Percentiles rank a stretch among this genome's conserved stretches.
phyloP scores from a whole-genome alignment of 2,329 filamentous ascomycete species.

The Tolypocladium amazonense region DNA sequence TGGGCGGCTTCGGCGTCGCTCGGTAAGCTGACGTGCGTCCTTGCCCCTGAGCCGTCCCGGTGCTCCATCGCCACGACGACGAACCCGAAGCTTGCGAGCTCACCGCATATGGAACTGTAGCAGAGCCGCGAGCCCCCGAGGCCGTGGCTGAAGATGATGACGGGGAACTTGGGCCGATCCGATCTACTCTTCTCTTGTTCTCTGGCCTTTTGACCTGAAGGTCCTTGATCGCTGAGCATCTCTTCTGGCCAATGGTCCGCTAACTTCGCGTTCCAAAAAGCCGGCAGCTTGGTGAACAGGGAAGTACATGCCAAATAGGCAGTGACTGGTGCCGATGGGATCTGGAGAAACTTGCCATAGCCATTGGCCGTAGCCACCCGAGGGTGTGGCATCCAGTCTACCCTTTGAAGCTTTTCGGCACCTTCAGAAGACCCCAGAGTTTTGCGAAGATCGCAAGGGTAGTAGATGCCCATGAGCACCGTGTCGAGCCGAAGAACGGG shows the following conservation, averaged over 20 bases:
- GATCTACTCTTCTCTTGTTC: conserved; percentile 7
- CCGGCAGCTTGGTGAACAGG: conserved; percentile 55
- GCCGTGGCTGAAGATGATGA: conserved; percentile 58
- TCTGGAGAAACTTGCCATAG: conserved; percentile 49
- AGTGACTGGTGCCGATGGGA: conserved; percentile 37
- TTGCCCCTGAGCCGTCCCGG: conserved; percentile 51
- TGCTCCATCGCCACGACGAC: conserved; percentile 56
- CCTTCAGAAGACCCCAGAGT: conserved; percentile 13
- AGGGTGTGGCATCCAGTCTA: conserved; percentile 53
- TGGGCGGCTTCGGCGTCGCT: conserved; percentile 23
- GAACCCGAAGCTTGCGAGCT: conserved; percentile 57
- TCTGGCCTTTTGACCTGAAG: conserved; percentile 16
- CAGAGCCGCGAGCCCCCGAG: conserved; percentile 52
- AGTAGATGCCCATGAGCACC: conserved; percentile 55
- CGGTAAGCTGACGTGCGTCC: conserved; percentile 49
- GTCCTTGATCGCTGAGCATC: conserved; percentile 21
- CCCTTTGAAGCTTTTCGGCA: conserved; percentile 34
- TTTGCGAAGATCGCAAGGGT: conserved; percentile 38
- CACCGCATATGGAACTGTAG: conserved; percentile 52
- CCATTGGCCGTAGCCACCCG: conserved; percentile 44
- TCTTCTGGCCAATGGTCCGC: conserved; percentile 42
- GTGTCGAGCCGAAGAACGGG: conserved; percentile 37
- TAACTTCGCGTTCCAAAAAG: conserved; percentile 48
- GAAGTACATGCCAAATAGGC: conserved; percentile 44
- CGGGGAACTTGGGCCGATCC: conserved; percentile 40